Percentiles rank a stretch among this genome's conserved stretches.
phyloP scores from a whole-genome alignment of 2,329 filamentous ascomycete genomes.

The Ophiostoma piceae region DNA sequence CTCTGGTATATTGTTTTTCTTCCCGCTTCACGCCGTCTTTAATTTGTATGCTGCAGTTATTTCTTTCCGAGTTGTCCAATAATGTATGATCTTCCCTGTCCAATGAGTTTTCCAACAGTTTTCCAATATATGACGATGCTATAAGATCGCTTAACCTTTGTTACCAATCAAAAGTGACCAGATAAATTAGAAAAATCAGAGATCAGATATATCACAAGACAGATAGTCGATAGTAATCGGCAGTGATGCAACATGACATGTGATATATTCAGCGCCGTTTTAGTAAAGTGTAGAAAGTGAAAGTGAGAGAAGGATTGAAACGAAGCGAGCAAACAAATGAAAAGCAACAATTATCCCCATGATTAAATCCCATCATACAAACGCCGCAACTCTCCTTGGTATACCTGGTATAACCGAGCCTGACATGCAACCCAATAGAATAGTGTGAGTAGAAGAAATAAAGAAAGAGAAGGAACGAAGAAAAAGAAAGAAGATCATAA shows the following conservation, averaged over 20 bases:
- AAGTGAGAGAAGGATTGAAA: neutral
- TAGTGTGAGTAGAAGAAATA: neutral
- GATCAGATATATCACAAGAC: neutral
- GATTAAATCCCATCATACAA: neutral
- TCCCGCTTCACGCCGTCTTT: neutral
- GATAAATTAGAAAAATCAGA: neutral
- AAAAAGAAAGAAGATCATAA: neutral
- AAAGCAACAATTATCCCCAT: neutral
- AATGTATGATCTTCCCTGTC: too few species aligned
- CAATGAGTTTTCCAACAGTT: too few species aligned
- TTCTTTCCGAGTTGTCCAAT: neutral
- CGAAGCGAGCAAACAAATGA: neutral
- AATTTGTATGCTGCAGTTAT: neutral
- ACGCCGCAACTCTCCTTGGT: conserved; percentile 7
- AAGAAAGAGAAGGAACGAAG: neutral
- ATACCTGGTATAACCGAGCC: conserved; percentile 7
- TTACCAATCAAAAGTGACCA: neutral
- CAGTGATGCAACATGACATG: neutral
- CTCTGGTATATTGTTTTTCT: neutral
- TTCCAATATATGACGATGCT: neutral
- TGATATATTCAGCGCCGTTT: neutral
- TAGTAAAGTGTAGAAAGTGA: neutral
- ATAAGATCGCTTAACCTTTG: neutral
- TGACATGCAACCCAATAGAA: neutral
- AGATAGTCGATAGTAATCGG: neutral